phyloP scores from a whole-genome alignment of 2,329 filamentous ascomycete genomes.

The Elsinoe perseae region DNA sequence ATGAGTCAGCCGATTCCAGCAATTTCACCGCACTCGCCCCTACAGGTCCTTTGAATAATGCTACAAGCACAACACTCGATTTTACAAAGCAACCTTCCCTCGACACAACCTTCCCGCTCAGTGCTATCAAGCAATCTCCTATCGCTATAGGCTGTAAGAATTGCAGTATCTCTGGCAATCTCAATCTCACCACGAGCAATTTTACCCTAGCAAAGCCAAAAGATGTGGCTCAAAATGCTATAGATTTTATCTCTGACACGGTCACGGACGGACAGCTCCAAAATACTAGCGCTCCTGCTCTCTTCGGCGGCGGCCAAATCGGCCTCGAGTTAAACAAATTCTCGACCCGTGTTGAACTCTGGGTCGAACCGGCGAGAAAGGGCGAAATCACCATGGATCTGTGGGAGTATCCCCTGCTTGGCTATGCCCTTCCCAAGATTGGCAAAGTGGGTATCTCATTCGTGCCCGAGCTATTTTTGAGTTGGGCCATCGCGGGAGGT shows the following conservation, averaged over 20 bases:
- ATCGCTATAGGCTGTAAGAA: background rate
- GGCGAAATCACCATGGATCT: background rate
- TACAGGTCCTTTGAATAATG: background rate
- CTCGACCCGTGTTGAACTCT: background rate
- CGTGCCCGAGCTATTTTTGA: background rate
- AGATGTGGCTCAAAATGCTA: background rate
- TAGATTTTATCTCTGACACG: background rate
- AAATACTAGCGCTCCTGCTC: too few relatives aligned
- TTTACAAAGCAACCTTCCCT: background rate
- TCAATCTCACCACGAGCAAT: background rate
- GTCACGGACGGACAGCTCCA: too few relatives aligned
- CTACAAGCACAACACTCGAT: background rate
- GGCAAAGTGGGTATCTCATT: background rate
- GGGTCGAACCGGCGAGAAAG: background rate
- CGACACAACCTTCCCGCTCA: background rate
- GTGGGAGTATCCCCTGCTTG: background rate
- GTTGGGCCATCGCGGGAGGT: background rate
- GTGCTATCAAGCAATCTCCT: background rate
- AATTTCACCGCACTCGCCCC: background rate
- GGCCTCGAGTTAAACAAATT: background rate
- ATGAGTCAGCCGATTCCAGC: background rate
- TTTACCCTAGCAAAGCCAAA: background rate
- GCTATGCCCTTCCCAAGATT: background rate
- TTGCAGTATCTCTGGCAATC: background rate
- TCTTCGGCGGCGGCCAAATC: background rate